A percentile compares a stretch with the other conserved stretches of the same genome.
phyloP scores from a whole-genome alignment of 208 protist genomes.

The Borovskyia barvae region DNA sequence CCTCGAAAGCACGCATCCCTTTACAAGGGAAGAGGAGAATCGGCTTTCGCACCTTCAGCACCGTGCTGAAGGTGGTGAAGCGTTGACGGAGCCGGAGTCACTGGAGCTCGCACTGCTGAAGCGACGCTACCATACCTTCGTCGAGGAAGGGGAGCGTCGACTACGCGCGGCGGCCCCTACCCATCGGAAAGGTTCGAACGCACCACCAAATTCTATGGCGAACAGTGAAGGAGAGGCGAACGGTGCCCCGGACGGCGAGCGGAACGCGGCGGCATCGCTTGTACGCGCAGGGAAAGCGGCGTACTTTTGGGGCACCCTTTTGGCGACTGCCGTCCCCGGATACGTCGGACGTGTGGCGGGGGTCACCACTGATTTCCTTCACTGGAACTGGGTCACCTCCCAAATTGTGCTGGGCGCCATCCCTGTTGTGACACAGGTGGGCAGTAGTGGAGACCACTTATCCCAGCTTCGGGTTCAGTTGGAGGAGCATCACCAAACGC shows the following conservation, averaged over 20 bases:
- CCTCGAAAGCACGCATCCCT: conserved; percentile 5
- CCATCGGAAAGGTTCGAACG: no score
- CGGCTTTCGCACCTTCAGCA: conserved; percentile 35
- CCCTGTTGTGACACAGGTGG: conserved; percentile 78
- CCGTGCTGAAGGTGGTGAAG: conserved; percentile 6
- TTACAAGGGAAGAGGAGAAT: conserved; percentile 54
- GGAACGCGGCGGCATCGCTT: conserved; percentile 28
- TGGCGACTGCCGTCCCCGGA: conserved; percentile 77
- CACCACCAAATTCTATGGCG: no score
- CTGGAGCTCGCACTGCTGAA: conserved; percentile 48
- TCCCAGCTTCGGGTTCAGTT: conserved; percentile 62
- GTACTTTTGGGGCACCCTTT: conserved; percentile 82
- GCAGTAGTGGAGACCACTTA: conserved; percentile 78
- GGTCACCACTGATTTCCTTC: conserved; percentile 64
- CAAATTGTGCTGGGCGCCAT: conserved; percentile 79
- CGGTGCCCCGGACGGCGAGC: not conserved
- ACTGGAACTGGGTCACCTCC: conserved; percentile 86
- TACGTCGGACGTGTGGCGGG: conserved; percentile 77
- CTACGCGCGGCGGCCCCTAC: conserved; percentile 22
- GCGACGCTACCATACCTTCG: conserved; percentile 41
- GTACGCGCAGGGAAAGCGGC: conserved; percentile 49
- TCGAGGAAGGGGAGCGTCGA: conserved; percentile 51
- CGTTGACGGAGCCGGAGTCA: conserved; percentile 34
- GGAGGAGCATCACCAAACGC: conserved; percentile 29
- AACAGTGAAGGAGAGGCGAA: not conserved